These are phyloP conservation scores for Epipyxis sp. DNA, from an alignment of 108 stramenopile genomes.

Conservation along the genomic window DNA sequence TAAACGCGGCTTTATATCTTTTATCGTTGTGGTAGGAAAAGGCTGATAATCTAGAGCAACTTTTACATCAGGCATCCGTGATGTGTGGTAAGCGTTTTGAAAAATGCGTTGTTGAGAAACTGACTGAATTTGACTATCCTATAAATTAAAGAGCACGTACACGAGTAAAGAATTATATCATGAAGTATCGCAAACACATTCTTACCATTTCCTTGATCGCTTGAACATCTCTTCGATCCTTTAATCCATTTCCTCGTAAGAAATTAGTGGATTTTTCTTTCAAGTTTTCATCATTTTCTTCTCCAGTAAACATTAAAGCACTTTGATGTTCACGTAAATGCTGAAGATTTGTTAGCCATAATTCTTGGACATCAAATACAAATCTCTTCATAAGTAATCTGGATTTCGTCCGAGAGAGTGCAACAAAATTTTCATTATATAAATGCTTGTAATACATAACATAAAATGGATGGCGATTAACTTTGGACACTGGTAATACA, in stretches of 20 bases:
- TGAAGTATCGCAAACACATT: too few relatives aligned
- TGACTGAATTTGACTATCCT: slow-evolving; percentile 17
- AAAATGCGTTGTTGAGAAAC: slow-evolving; percentile 19
- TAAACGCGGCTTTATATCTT: too few relatives aligned
- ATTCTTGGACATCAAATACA: slow-evolving; percentile 22
- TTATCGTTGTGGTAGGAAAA: neutral
- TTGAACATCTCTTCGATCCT: slow-evolving; percentile 15
- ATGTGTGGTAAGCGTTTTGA: slow-evolving; percentile 2
- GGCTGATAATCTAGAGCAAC: slow-evolving; percentile 22
- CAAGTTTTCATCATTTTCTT: slow-evolving; percentile 12
- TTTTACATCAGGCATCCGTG: neutral
- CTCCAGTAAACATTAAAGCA: neutral
- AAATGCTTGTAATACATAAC: neutral
- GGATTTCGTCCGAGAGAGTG: neutral
- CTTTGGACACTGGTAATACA: slow-evolving; percentile 11
- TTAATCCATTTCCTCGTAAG: neutral
- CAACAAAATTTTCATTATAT: neutral
- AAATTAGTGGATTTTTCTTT: too few relatives aligned
- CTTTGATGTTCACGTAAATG: slow-evolving; percentile 25
- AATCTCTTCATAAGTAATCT: slow-evolving; percentile 24
- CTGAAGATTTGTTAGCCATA: slow-evolving; percentile 24
- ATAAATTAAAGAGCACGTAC: too few relatives aligned
- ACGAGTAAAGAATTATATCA: too few relatives aligned
- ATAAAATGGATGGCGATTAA: slow-evolving; percentile 13
- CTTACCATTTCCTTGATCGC: slow-evolving; percentile 14